Evolutionary conservation across 2,329 filamentous ascomycete species (phyloP), one percentile per base, ranked within the genome.

Genomic region (Seiridium unicorne): DNA sequence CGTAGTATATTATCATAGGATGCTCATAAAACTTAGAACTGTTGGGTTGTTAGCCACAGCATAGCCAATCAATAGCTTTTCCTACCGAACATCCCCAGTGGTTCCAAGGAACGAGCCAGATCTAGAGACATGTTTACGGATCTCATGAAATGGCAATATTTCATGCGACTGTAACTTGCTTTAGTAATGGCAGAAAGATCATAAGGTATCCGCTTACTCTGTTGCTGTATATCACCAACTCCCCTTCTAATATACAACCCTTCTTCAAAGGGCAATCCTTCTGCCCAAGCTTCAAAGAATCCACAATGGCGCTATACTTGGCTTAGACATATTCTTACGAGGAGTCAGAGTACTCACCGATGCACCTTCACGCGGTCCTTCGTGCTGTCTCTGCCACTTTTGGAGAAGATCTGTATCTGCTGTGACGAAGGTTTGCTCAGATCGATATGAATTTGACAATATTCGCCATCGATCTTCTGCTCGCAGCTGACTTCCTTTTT

Each of bases 361-460:
- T 90, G 87, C 31, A 96, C 73, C 1, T 77, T 79, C 9, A 73
- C 66, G 40, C 90, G 84, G 71, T 96, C 93, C 56, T 77, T 70
- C 0, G 92, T 97, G 49, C 92, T 94, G 65, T 97, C 91, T 70
- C 95, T 96, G 60, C 93, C 92, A 68, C 92, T 95, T 71, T 97
- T 97, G 8, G 92, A 96, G 70, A 95, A 97, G 36, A 97, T 94
- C 63, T 89, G 88, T 35, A 96, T 86, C 53, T 80, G 83, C 1
- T 81, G 70, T 1, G 60, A 70, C 51, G 11, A 59, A 13, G 76
- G 76, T 55, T 83, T 85, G 7, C 77, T 77, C 5, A 91, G 76
- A 68, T 96, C 87, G 44, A 97, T 78, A 68, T 97, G 93, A 36
- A 97, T 86, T 72, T 97, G 93, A 66, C 91, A 96, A 65, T 95